These are phyloP conservation scores for Nemania sp. DNA, from an alignment of 2,329 filamentous ascomycete species.

Conservation along the genomic window DNA sequence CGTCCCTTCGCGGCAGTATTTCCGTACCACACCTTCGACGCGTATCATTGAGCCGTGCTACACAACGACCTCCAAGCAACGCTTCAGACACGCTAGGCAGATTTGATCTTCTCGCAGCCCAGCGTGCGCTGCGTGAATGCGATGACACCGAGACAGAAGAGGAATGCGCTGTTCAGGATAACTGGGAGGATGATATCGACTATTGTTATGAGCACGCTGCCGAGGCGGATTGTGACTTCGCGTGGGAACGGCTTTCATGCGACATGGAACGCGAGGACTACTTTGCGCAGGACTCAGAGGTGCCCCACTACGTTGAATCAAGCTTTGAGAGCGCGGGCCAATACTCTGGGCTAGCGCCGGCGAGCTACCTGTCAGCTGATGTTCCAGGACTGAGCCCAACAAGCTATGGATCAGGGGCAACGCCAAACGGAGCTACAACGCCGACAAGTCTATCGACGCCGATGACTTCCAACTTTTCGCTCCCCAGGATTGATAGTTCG, in stretches of 20 bases:
- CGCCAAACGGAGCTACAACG: slow-evolving; percentile 49
- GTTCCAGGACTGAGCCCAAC: slow-evolving; percentile 54
- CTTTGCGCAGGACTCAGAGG: slow-evolving; percentile 19
- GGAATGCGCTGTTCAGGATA: slow-evolving; percentile 46
- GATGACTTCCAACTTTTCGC: slow-evolving; percentile 55
- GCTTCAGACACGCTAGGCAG: slow-evolving; percentile 57
- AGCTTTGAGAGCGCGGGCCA: slow-evolving; percentile 15
- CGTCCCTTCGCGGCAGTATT: slow-evolving; percentile 57
- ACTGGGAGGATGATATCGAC: slow-evolving; percentile 71
- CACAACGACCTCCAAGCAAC: slow-evolving; percentile 47
- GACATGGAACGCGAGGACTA: slow-evolving; percentile 46
- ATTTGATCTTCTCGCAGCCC: slow-evolving; percentile 46
- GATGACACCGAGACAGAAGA: slow-evolving; percentile 30
- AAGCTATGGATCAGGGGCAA: slow-evolving; percentile 49
- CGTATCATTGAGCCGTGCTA: slow-evolving; percentile 42
- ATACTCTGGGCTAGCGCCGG: slow-evolving; percentile 17
- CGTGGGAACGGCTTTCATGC: slow-evolving; percentile 63
- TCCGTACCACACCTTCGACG: slow-evolving; percentile 59
- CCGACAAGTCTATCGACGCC: slow-evolving; percentile 44
- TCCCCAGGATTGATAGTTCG: slow-evolving; percentile 47
- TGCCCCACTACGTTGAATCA: slow-evolving; percentile 10
- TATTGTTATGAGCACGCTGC: slow-evolving; percentile 72
- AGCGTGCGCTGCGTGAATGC: slow-evolving; percentile 39
- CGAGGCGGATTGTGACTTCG: slow-evolving; percentile 68
- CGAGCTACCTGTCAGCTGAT: slow-evolving; percentile 43